A percentile compares a stretch with the other conserved stretches of the same genome.
phyloP scores from a whole-genome alignment of 2,329 filamentous ascomycete species.

The Fusarium fujikuroi region DNA sequence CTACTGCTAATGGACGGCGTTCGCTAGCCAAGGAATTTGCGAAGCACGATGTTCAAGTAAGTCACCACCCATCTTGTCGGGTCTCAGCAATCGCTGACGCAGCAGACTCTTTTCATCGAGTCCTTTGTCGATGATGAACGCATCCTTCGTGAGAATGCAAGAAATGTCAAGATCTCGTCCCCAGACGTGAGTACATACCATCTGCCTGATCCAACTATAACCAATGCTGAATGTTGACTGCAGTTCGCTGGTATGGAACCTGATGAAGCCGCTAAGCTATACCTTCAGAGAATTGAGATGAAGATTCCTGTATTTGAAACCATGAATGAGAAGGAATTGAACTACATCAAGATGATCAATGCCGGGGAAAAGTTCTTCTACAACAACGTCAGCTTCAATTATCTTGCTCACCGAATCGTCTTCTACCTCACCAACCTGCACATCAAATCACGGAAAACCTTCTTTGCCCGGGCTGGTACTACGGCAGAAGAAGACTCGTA shows the following conservation, averaged over 20 bases:
- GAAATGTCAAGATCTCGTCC: slow-evolving; percentile 96
- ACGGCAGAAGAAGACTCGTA: slow-evolving; percentile 91
- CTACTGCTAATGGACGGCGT: slow-evolving; percentile 81
- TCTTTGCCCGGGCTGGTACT: slow-evolving; percentile 89
- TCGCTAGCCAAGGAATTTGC: slow-evolving; percentile 94
- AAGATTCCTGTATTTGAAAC: slow-evolving; percentile 97
- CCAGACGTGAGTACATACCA: slow-evolving; percentile 75
- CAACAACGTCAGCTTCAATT: slow-evolving; percentile 97
- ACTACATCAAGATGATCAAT: slow-evolving; percentile 99
- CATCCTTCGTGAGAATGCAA: slow-evolving; percentile 95
- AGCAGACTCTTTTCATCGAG: slow-evolving; percentile 92
- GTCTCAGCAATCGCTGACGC: not conserved
- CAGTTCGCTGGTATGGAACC: slow-evolving; percentile 92
- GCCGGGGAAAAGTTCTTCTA: slow-evolving; percentile 92
- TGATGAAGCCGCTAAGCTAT: slow-evolving; percentile 91
- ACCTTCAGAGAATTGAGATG: slow-evolving; percentile 87
- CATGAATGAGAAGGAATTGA: slow-evolving; percentile 92
- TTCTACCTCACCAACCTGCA: slow-evolving; percentile 98
- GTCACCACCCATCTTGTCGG: slow-evolving; percentile 1
- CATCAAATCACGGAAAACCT: slow-evolving; percentile 93
- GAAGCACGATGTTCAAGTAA: slow-evolving; percentile 93
- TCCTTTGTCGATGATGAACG: slow-evolving; percentile 93
- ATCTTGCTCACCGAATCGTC: slow-evolving; percentile 95
- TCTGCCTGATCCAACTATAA: not conserved
- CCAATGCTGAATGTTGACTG: slow-evolving; percentile 8